These are phyloP conservation scores for Pseudogymnoascus sp. DNA, from an alignment of 2,329 filamentous ascomycete species.

Conservation along the genomic window DNA sequence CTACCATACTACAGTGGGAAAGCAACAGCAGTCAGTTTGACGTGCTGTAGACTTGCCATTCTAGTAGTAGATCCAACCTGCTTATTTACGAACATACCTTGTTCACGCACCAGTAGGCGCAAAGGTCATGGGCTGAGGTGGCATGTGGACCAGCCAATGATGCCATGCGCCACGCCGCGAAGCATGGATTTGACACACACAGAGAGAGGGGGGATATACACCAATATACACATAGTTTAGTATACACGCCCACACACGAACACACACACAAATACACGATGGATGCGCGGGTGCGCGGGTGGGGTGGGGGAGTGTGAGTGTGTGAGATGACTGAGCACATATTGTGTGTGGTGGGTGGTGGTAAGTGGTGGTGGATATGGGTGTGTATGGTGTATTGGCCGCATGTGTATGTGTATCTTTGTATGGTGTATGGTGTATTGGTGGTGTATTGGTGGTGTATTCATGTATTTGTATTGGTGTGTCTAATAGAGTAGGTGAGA, in stretches of 20 bases:
- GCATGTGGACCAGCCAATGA: conserved; percentile 10
- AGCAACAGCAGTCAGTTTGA: too few species aligned
- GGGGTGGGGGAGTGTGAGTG: neutral
- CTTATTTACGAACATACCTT: neutral
- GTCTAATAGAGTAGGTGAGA: neutral
- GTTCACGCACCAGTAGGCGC: neutral
- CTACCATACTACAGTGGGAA: too few species aligned
- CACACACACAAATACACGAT: neutral
- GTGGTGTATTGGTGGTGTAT: neutral
- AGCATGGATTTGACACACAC: neutral
- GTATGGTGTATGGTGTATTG: neutral
- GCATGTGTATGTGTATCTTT: neutral
- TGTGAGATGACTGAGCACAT: neutral
- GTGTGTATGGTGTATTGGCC: neutral
- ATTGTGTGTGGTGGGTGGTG: neutral
- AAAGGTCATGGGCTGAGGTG: conserved; percentile 3
- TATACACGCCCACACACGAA: neutral
- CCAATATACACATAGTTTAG: neutral
- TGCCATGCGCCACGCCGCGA: neutral
- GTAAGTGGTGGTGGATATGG: neutral
- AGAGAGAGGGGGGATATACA: neutral
- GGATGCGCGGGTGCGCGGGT: neutral
- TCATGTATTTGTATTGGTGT: neutral
- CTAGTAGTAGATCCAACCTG: neutral
- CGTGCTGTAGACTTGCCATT: neutral